Conservation (phyloP, 139 green algal genomes). For the Bryopsis sp. region DNA sequence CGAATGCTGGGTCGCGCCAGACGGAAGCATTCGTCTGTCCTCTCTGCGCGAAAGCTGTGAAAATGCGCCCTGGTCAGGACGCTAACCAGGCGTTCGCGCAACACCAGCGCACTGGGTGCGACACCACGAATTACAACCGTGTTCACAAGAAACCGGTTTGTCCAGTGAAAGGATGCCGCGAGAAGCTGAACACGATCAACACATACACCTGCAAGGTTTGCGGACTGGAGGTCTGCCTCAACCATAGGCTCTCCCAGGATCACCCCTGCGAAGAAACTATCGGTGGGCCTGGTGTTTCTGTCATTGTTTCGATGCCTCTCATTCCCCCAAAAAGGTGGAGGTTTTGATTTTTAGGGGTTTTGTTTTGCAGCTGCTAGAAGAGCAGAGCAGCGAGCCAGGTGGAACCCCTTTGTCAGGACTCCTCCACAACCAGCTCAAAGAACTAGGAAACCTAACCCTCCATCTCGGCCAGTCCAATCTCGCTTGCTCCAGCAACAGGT, state of each 20-base stretch:
- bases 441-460: not conserved
- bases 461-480: not conserved
- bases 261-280: conserved; percentile 41
- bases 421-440: not conserved
- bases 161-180: conserved; percentile 44
- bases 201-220: conserved; percentile 51
- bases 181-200: conserved; percentile 64
- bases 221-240: conserved; percentile 47
- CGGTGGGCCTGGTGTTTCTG: conserved; percentile 13
- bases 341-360: not conserved
- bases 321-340: not conserved
- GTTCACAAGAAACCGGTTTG: conserved; percentile 57
- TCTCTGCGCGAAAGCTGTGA: conserved; percentile 46
- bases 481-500: not conserved
- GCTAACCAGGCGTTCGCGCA: conserved; percentile 39
- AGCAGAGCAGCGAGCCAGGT: not conserved
- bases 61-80: conserved; percentile 27
- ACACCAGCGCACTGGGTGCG: conserved; percentile 38
- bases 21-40: conserved; percentile 51
- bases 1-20: conserved; percentile 16
- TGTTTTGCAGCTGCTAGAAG: conserved; percentile 8
- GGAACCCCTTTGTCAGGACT: not conserved
- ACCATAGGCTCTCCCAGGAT: conserved; percentile 50
- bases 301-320: not conserved
- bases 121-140: conserved; percentile 56